Percentiles rank a stretch among this genome's conserved stretches.
Evolutionary conservation across 163 green algal genomes (phyloP).

Genomic region (Volvox carteri): DNA sequence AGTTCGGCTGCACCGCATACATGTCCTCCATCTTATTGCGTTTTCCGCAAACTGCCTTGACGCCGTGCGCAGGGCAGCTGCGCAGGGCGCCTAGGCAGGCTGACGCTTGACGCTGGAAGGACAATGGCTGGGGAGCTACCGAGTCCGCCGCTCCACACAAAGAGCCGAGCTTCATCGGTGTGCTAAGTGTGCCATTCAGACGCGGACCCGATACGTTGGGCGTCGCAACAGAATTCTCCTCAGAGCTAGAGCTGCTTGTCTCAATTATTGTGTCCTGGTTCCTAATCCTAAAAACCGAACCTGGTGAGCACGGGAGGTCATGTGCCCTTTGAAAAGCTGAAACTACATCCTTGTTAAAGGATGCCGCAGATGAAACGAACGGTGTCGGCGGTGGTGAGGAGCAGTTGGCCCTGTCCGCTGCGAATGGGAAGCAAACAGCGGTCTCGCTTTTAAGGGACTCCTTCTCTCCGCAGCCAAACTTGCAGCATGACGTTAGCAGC

Average conservation of each 20-base stretch:
- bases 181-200: slow-evolving; percentile 38
- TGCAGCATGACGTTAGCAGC: background rate
- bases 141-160: background rate
- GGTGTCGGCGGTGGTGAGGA: slow-evolving; percentile 37
- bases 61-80: slow-evolving; percentile 79
- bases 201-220: background rate
- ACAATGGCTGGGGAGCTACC: background rate
- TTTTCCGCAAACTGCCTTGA: slow-evolving; percentile 88
- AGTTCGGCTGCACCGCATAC: slow-evolving; percentile 83
- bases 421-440: background rate
- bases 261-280: slow-evolving; percentile 52
- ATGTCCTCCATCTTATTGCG: slow-evolving; percentile 94
- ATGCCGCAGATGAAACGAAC: slow-evolving; percentile 28
- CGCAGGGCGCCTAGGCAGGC: background rate
- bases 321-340: slow-evolving; percentile 34
- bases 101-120: slow-evolving; percentile 45
- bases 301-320: background rate
- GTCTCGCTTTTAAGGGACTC: background rate
- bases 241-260: slow-evolving; percentile 44
- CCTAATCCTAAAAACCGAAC: slow-evolving; percentile 43
- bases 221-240: background rate
- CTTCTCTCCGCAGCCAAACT: background rate
- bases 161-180: background rate
- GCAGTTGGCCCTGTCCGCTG: background rate
- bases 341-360: slow-evolving; percentile 15